phyloP scores from a whole-genome alignment of 371 early-diverging fungal species.

The Mucor saturninus region DNA sequence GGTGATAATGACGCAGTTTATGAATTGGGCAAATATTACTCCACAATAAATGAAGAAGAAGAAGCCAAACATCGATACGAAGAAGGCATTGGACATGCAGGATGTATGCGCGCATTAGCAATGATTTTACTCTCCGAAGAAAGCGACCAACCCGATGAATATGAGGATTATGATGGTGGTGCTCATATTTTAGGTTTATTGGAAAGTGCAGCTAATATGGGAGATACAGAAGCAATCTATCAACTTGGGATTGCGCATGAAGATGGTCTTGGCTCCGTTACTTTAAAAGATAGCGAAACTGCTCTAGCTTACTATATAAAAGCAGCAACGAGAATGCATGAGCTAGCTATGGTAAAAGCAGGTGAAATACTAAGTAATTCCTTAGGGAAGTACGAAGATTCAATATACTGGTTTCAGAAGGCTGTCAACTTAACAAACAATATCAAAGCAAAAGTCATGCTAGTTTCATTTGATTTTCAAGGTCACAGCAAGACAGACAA shows the following conservation, averaged over 20 bases:
- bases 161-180: neutral
- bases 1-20: conserved; percentile 29
- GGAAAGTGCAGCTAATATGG: conserved; percentile 3
- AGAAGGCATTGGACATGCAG: conserved; percentile 25
- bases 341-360: conserved; percentile 14
- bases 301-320: conserved; percentile 14
- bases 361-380: conserved; percentile 13
- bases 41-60: conserved; percentile 7
- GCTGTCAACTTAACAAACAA: neutral
- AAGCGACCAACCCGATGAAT: neutral
- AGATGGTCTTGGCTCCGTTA: conserved; percentile 10
- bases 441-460: conserved; percentile 19
- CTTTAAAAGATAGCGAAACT: conserved; percentile 3
- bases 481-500: neutral
- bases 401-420: conserved; percentile 23
- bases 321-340: conserved; percentile 12
- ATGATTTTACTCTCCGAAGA: conserved; percentile 16
- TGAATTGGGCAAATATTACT: conserved; percentile 21
- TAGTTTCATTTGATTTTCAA: conserved; percentile 22
- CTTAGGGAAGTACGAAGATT: conserved; percentile 11
- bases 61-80: conserved; percentile 10
- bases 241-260: conserved; percentile 18
- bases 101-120: conserved; percentile 32
- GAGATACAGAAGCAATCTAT: conserved; percentile 21
- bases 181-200: conserved; percentile 10